Base-by-base conservation (phyloP, 139 green algal genomes). In the Zygnema circumcarinatum region DNA sequence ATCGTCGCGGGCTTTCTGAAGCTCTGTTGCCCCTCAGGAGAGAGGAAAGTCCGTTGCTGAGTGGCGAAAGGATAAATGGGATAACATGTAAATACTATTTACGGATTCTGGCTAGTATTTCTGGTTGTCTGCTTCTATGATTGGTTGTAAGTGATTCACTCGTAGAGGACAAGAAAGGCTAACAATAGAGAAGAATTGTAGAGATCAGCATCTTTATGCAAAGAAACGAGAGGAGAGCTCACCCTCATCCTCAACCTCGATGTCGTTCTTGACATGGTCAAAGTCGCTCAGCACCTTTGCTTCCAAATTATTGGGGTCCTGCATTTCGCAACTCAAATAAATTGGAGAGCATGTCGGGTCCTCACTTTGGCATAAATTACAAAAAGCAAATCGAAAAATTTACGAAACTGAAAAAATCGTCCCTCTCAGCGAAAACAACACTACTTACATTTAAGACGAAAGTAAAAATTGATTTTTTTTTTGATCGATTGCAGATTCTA, bases 261-360 rank as follows among this genome's bases (percentile, higher is more conserved):
- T 39, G 67, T 83, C 72, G 41, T 89, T 22, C 42, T 90, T 90
- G 25, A 98, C 94, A 83, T 99, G 96, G 84, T 98, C 95, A 92
- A 99, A 98, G 2, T 96, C 74, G 7, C 85, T 87, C 67, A 95
- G 42, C 80, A 88, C 87, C 2, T 81, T 86, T 3, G 82, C 56
- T 21, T 75, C 81, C n/a, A 91, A 31, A 29, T 91, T 91, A 53
- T 91, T 89, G 67, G 87, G 87, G 67, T 91, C 87, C 87, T 91
- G 86, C 0, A 83, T 41, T 72, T 29, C 54, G 25, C 54, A 25
- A 72, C 54, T 33, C n/a, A n/a, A n/a, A n/a, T n/a, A n/a, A n/a
- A n/a, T n/a, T n/a, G n/a, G n/a, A n/a, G n/a, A n/a, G n/a, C n/a
- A n/a, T n/a, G n/a, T n/a, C n/a, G n/a, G n/a, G n/a, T n/a, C n/a